Conservation (phyloP, 768 basidiomycete genomes). For the Mycena maculata region DNA sequence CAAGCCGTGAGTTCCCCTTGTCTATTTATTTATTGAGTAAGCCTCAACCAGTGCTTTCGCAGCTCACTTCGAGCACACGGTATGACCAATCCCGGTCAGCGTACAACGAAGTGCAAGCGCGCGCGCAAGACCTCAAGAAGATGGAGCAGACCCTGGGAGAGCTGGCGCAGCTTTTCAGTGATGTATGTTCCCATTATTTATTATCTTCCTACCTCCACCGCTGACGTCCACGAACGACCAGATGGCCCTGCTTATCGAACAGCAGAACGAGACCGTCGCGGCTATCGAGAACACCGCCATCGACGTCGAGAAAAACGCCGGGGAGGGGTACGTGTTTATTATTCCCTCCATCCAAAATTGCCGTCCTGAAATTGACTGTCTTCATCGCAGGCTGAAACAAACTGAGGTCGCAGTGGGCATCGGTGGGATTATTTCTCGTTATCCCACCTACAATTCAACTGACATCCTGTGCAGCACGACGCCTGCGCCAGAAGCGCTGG, state of each 20-base stretch:
- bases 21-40: conserved; percentile 5
- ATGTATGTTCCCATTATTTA: conserved; percentile 58
- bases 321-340: conserved; percentile 68
- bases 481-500: conserved; percentile 86
- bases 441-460: conserved; percentile 54
- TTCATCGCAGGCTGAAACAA: not conserved
- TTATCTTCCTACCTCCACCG: conserved; percentile 5
- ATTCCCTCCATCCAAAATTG: no score
- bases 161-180: conserved; percentile 87
- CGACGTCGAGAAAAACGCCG: conserved; percentile 75
- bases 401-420: not conserved
- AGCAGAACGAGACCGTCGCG: conserved; percentile 82
- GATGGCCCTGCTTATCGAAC: conserved; percentile 83
- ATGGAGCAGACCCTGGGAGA: conserved; percentile 92
- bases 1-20: conserved; percentile 64
- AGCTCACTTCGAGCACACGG: conserved; percentile 83
- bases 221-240: conserved; percentile 39
- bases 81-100: conserved; percentile 86
- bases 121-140: conserved; percentile 85
- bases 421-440: not conserved
- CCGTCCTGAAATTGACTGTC: not conserved
- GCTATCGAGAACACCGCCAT: conserved; percentile 71
- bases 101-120: conserved; percentile 88
- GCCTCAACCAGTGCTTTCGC: not conserved
- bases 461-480: conserved; percentile 64